Percentiles rank a stretch among this genome's conserved stretches.
Conservation (phyloP, 768 basidiomycete genomes). For the Mycena olivaceomarginata region DNA sequence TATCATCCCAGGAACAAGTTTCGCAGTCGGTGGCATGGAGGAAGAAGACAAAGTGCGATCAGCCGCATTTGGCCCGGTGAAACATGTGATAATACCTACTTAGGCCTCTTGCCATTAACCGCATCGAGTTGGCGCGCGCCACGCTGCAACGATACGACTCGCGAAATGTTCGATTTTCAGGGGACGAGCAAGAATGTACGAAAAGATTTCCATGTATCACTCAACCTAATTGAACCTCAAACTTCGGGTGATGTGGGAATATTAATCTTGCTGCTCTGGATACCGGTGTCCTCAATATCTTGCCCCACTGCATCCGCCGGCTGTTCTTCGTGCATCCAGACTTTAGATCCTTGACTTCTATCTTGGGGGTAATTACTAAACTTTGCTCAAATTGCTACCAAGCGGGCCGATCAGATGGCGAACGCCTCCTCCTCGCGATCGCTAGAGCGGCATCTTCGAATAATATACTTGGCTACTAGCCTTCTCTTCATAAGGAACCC, state of each 20-base stretch:
- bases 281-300: neutral
- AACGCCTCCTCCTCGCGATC: neutral
- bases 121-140: no score
- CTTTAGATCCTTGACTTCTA: constrained; percentile 7
- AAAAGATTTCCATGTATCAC: neutral
- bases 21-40: neutral
- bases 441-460: constrained; percentile 14
- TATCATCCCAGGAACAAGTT: no score
- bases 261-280: neutral
- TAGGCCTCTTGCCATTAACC: no score
- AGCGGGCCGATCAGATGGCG: constrained; percentile 18
- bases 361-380: constrained; percentile 16
- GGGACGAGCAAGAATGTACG: neutral
- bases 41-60: neutral
- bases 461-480: neutral
- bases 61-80: neutral
- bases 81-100: neutral
- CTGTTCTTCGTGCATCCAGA: constrained; percentile 24
- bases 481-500: constrained; percentile 19
- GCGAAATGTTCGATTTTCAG: neutral
- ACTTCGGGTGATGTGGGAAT: constrained; percentile 1
- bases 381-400: neutral
- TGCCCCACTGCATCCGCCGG: neutral
- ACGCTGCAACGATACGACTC: no score
- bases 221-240: neutral